Conservation (phyloP, 148 eudicot genomes). For the Camellia sinensis region DNA sequence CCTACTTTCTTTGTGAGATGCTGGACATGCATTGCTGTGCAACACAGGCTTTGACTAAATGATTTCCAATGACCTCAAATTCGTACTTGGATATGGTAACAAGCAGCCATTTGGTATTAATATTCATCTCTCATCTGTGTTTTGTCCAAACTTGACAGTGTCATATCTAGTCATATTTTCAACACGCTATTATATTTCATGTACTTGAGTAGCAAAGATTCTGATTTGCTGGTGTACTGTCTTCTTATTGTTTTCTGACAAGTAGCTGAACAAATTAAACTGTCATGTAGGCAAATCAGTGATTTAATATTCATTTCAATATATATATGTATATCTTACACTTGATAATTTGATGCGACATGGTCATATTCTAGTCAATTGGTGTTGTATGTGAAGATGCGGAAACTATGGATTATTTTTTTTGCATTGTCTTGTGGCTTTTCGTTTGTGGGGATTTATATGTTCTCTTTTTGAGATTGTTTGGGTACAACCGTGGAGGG, state of each 20-base stretch:
- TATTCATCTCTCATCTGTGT: not conserved
- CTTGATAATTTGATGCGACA: no score
- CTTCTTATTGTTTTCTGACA: not conserved
- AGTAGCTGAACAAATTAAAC: not conserved
- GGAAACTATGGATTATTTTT: no score
- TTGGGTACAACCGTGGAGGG: no score
- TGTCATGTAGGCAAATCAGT: not conserved
- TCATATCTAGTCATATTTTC: not conserved
- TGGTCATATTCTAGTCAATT: no score
- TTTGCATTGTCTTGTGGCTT: no score
- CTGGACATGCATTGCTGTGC: not conserved
- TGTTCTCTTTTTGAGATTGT: no score
- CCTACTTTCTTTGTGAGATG: not conserved
- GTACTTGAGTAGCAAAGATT: not conserved
- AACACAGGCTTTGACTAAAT: not conserved
- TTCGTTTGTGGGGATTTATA: no score
- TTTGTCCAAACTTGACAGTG: not conserved
- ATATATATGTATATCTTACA: no score
- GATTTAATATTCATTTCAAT: not conserved
- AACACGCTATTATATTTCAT: not conserved
- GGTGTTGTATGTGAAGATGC: no score
- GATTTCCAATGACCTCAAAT: not conserved
- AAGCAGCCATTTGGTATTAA: not conserved
- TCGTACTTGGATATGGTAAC: not conserved
- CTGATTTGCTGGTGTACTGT: not conserved